Base-by-base conservation (phyloP, 2,329 filamentous ascomycete species). In the Apiospora pterosperma region DNA sequence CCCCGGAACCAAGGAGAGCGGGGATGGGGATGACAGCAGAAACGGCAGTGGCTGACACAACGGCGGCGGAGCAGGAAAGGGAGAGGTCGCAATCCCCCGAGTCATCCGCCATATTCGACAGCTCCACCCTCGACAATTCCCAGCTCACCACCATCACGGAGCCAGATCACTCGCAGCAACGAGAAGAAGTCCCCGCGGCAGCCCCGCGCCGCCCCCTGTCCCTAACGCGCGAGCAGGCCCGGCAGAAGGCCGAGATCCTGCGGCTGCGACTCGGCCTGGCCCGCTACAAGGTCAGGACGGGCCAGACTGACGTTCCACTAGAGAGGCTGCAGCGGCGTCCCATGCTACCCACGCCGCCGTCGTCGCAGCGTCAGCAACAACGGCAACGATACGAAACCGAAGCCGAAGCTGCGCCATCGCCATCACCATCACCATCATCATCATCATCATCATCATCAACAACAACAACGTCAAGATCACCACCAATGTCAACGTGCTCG, bases 221-320 rank as follows among this genome's bases (percentile, higher is more conserved):
- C 25, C 68, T 85, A 72, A 85, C 83, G 65, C 81, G 84, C 59
- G 83, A 86, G 69, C 81, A 86, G 70, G 80, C 84, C 52, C 79
- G 82, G 62, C 75, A 91, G 84, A 85, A 86, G 77, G 89, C 88
- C 23, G 85, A 90, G 72, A 85, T 88, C 60, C 80, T 93, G 55
- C 85, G 85, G 62, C 82, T 92, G 11, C 85, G 90, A n/a, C 85
- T 94, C 19, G 83, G 85, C 34, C 84, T 93, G 23, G 91, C 90
- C 16, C 85, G 85, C 72, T 93, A 93, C 81, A 93, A 93, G 77
- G 82, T 94, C 69, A 85, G 84, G 64, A 93, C 91, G 2, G 88
- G 90, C 66, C 91, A 94, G 76, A 84, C 88, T 63, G 79, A 85
- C 64, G 82, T 91, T 34, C 88, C 90, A 1, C 83, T 92, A 66